Evolutionary conservation across 192 early-diverging fungal genomes (phyloP).

Genomic region (Backusella mclennaniae): DNA sequence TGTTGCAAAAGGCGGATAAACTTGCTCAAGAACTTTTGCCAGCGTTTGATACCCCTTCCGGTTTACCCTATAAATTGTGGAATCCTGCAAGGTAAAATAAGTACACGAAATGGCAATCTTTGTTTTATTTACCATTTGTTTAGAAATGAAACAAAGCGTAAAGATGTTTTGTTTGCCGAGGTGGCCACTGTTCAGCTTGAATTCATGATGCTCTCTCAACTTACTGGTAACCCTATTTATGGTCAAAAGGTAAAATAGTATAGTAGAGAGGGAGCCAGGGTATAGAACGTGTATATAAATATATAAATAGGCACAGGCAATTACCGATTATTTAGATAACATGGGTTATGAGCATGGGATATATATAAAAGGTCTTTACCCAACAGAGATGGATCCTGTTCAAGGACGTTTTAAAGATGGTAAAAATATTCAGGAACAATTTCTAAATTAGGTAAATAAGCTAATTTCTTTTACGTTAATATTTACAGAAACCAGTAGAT

Average conservation of each 20-base stretch:
- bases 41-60: slow-evolving; percentile 68
- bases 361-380: slow-evolving; percentile 62
- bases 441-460: slow-evolving; percentile 44
- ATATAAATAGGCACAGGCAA: slow-evolving; percentile 26
- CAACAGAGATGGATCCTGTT: slow-evolving; percentile 46
- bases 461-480: slow-evolving; percentile 40
- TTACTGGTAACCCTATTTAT: slow-evolving; percentile 68
- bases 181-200: slow-evolving; percentile 67
- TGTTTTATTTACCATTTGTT: neutral
- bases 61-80: slow-evolving; percentile 59
- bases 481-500: slow-evolving; percentile 9
- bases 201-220: slow-evolving; percentile 74
- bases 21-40: slow-evolving; percentile 65
- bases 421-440: slow-evolving; percentile 21
- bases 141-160: neutral
- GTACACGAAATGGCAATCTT: neutral
- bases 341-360: slow-evolving; percentile 27
- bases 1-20: slow-evolving; percentile 69
- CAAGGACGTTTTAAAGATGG: slow-evolving; percentile 26
- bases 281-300: neutral
- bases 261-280: neutral
- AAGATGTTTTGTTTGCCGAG: slow-evolving; percentile 15
- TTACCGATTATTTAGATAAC: slow-evolving; percentile 27
- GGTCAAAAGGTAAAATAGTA: slow-evolving; percentile 45
- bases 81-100: slow-evolving; percentile 39